Evolutionary conservation across 2,329 filamentous ascomycete genomes (phyloP).

Genomic region (Nothophaeocryptopus gaeumannii): DNA sequence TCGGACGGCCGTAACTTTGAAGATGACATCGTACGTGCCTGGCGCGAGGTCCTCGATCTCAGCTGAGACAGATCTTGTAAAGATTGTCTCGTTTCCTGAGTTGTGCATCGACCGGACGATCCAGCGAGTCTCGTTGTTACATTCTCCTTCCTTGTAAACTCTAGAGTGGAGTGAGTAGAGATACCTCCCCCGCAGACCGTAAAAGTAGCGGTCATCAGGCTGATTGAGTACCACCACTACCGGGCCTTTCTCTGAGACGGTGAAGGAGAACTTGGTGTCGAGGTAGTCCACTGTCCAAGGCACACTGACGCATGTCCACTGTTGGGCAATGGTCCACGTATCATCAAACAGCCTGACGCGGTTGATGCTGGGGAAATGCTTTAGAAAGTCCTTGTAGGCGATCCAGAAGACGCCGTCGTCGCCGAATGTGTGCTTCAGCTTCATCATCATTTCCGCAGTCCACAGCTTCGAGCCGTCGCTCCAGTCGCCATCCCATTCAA

Average conservation of each 20-base stretch:
- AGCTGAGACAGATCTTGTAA: slow-evolving; percentile 72
- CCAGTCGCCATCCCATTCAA: slow-evolving; percentile 80
- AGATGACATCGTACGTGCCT: slow-evolving; percentile 70
- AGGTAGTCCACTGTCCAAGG: slow-evolving; percentile 62
- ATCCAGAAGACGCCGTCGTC: slow-evolving; percentile 56
- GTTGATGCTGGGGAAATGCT: slow-evolving; percentile 52
- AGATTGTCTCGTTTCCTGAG: slow-evolving; percentile 51
- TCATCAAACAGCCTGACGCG: slow-evolving; percentile 61
- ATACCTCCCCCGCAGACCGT: slow-evolving; percentile 57
- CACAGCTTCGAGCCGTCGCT: slow-evolving; percentile 80
- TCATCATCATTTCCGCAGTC: slow-evolving; percentile 74
- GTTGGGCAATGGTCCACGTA: slow-evolving; percentile 59
- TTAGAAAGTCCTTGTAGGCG: slow-evolving; percentile 57
- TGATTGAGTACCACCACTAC: slow-evolving; percentile 60
- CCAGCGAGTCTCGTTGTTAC: slow-evolving; percentile 22
- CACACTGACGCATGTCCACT: slow-evolving; percentile 60
- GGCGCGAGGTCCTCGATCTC: slow-evolving; percentile 68
- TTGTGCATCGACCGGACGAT: slow-evolving; percentile 34
- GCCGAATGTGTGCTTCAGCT: slow-evolving; percentile 47
- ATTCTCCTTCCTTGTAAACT: slow-evolving; percentile 51
- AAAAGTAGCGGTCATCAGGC: slow-evolving; percentile 61
- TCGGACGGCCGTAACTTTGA: slow-evolving; percentile 71
- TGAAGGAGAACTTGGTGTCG: slow-evolving; percentile 58
- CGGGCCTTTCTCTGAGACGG: slow-evolving; percentile 50
- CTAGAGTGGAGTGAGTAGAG: slow-evolving; percentile 58